These are phyloP conservation scores for Lachnellula subtilissima DNA, from an alignment of 2,329 filamentous ascomycete species.

Conservation along the genomic window DNA sequence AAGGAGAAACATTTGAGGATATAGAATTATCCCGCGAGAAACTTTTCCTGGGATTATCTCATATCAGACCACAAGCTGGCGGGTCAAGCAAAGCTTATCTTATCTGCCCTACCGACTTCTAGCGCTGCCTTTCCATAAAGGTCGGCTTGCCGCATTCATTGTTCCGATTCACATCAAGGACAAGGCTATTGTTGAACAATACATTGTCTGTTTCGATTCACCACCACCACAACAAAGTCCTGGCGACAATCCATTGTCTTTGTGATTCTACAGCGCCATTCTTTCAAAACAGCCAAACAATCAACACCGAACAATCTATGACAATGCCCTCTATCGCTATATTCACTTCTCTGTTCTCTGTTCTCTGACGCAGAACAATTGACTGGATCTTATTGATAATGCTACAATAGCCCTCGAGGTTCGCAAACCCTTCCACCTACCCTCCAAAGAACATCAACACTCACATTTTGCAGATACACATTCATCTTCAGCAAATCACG, in stretches of 20 bases:
- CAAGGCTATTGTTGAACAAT: neutral
- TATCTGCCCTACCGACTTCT: too few species aligned
- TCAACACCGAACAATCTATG: slow-evolving; percentile 8
- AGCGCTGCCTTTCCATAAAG: too few species aligned
- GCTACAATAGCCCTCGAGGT: slow-evolving; percentile 1
- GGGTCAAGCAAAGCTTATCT: too few species aligned
- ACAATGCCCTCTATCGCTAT: slow-evolving; percentile 21
- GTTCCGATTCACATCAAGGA: neutral
- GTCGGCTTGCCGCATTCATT: neutral
- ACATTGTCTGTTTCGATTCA: neutral
- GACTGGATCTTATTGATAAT: slow-evolving; percentile 1
- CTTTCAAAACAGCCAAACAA: neutral
- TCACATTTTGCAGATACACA: neutral
- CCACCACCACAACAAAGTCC: neutral
- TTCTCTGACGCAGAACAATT: slow-evolving; percentile 19
- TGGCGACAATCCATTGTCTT: slow-evolving; percentile 7
- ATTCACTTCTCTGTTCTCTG: slow-evolving; percentile 10
- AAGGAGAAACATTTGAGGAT: neutral
- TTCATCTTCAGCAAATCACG: neutral
- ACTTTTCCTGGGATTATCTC: too few species aligned
- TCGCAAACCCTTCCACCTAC: slow-evolving; percentile 1
- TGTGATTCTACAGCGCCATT: slow-evolving; percentile 1
- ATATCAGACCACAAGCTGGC: too few species aligned
- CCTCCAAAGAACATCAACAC: neutral
- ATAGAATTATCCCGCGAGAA: neutral